Evolutionary conservation across 257 asterid species (phyloP), one percentile per base, ranked within the genome.

Genomic region (Mentha longifolia): DNA sequence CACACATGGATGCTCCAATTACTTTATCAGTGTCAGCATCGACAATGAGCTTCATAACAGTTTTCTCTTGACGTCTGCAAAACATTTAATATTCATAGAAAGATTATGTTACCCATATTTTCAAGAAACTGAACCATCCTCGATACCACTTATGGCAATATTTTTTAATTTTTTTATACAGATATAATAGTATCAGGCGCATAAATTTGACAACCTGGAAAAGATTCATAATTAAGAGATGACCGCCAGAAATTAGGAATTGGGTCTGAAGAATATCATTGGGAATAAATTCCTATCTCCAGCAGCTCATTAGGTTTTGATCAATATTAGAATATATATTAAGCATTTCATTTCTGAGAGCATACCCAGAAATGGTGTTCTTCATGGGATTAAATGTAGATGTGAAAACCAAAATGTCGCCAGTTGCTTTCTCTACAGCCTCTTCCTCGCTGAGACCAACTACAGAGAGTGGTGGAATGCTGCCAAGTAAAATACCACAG

Each of bases 1-100:
- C 99, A 73, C 97, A 91, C 98, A 94, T 91, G 79, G 99, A 85
- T 67, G 98, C 99, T 73, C 99, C 99, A 43, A 94, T 77, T 80
- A 94, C 98, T 81, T 89, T 94, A 79, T 94, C 99, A 0, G 91
- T 91, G 84, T 86, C 87, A 58, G 88, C 87, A 61, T 94, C 97
- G 37, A 94, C 99, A 35, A 91, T 66, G 71, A 94, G 98, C 82
- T 94, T 94, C 99, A 94, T 94, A 61, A 89, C 59, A 25, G 95
- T 72, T 76, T 91, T 94, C 77, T 94, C 99, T 82, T 87, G 94
- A 56, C 99, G 99, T 61, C 99, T 94, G 76, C 54, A 3, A 35
- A 43, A 7, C 15, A 54, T 28, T 42, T 12, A 20, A 20, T 74
- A 76, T 42, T 43, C 10, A 54, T 12, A 10, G 14, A 43, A 59